Conservation (phyloP, 2,329 filamentous ascomycete genomes). For the Chaetomiaceae sp. region DNA sequence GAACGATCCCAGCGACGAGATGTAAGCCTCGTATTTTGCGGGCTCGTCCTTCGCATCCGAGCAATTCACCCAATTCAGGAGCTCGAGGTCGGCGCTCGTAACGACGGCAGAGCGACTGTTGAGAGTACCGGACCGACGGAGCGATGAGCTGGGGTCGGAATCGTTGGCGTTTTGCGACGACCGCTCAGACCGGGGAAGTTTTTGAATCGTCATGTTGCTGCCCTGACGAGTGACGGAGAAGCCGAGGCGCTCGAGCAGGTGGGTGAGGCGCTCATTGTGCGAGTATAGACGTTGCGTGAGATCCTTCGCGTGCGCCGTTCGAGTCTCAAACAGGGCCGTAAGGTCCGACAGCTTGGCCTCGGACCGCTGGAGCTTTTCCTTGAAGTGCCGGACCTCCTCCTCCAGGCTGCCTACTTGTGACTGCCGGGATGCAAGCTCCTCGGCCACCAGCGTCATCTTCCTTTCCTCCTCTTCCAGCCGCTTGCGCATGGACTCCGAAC, state of each 20-base stretch:
- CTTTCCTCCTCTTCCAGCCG: constrained; percentile 71
- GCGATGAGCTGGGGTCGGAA: constrained; percentile 47
- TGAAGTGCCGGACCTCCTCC: constrained; percentile 66
- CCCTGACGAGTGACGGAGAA: constrained; percentile 75
- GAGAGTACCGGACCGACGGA: constrained; percentile 51
- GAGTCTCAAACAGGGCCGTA: constrained; percentile 59
- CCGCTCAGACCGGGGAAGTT: constrained; percentile 59
- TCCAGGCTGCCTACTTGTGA: constrained; percentile 72
- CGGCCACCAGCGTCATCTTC: constrained; percentile 61
- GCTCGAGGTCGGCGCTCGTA: constrained; percentile 63
- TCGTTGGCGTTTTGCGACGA: constrained; percentile 54
- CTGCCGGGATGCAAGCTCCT: constrained; percentile 69
- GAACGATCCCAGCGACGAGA: constrained; percentile 70
- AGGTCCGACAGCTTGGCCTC: constrained; percentile 50
- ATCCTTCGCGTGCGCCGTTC: constrained; percentile 71
- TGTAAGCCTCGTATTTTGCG: constrained; percentile 68
- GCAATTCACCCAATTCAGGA: constrained; percentile 79
- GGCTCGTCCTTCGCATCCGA: constrained; percentile 62
- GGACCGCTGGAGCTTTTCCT: constrained; percentile 57
- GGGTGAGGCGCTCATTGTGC: constrained; percentile 78
- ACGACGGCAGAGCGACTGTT: constrained; percentile 51
- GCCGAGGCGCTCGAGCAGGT: constrained; percentile 80
- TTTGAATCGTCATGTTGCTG: constrained; percentile 69
- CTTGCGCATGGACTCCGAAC: constrained; percentile 72
- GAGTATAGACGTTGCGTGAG: constrained; percentile 77